Evolutionary conservation across 148 eudicot genomes (phyloP), one percentile per base, ranked within the genome.

Genomic region (Oxyria digyna): DNA sequence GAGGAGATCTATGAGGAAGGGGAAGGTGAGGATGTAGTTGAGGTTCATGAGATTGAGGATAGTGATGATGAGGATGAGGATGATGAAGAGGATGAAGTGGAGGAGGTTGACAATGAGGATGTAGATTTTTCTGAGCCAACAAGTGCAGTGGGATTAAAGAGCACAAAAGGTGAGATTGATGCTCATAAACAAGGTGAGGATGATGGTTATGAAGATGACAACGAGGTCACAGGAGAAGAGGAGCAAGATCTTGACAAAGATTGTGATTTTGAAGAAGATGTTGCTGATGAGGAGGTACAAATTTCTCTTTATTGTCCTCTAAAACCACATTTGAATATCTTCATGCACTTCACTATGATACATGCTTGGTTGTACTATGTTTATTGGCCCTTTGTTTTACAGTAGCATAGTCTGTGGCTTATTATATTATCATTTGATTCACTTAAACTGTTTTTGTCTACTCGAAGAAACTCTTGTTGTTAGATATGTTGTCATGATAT

Each of bases 171-270:
- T 21, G 91, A 86, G 71, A 86, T 86, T 46, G 91, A 84, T 78
- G 91, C 76, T 11, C 87, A 86, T 62, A 87, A 86, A 74, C 90
- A 86, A 37, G 85, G 90, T 10, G 89, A 85, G 73, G 87, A 80
- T 29, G 84, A 75, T 57, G 84, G 62, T 8, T 83, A 74, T 38
- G 88, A 82, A 70, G 89, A 85, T 73, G 90, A 81, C 50, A 70
- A 81, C 33, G 90, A 84, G 13, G 87, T 81, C 72, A 81, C 85
- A 7, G 90, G 85, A 1, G 90, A 86, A 52, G 90, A 83, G 66
- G 90, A 80, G 41, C 78, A 69, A 69, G 80, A 67, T 29, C 54
- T 74, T 42, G 79, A 75, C 7, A 81, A 80, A 70, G 85, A 72
- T 37, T 74, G 69, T 3, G 83, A 62, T 55, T 78, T 79, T 29